These are phyloP conservation scores for Didymella glomerata DNA, from an alignment of 2,329 filamentous ascomycete genomes.

Conservation along the genomic window DNA sequence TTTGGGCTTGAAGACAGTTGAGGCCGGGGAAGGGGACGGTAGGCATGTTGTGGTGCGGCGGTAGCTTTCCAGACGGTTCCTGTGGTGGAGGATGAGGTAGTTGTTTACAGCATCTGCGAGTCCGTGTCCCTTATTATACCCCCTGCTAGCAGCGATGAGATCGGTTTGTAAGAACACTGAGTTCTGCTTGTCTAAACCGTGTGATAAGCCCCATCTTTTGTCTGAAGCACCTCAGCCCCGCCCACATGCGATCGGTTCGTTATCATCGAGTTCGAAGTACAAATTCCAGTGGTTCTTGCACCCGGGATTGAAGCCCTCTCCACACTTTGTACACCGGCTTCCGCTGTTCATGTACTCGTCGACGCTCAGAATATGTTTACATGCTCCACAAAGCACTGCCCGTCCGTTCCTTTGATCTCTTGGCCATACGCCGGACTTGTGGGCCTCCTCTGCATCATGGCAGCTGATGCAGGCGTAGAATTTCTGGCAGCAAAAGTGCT, in stretches of 20 bases:
- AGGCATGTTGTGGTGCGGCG: constrained; percentile 6
- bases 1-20: constrained; percentile 2
- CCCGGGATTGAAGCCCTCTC: constrained; percentile 45
- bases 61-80: not conserved
- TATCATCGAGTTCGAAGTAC: constrained; percentile 39
- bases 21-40: not conserved
- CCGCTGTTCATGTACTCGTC: constrained; percentile 44
- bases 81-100: not conserved
- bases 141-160: not conserved
- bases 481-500: constrained; percentile 48
- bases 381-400: constrained; percentile 45
- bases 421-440: constrained; percentile 38
- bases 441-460: constrained; percentile 41
- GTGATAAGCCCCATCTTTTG: not conserved
- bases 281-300: constrained; percentile 48
- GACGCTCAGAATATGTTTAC: constrained; percentile 39
- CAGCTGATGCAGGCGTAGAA: constrained; percentile 51
- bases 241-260: not conserved
- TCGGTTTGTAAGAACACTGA: not conserved
- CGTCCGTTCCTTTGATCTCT: constrained; percentile 26
- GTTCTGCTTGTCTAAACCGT: not conserved
- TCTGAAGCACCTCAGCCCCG: not conserved
- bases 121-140: not conserved
- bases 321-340: constrained; percentile 39
- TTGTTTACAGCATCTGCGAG: not conserved